A percentile compares a stretch with the other conserved stretches of the same genome.
Conservation (phyloP, 352 stramenopile genomes). For the Lagenidium sp. region DNA sequence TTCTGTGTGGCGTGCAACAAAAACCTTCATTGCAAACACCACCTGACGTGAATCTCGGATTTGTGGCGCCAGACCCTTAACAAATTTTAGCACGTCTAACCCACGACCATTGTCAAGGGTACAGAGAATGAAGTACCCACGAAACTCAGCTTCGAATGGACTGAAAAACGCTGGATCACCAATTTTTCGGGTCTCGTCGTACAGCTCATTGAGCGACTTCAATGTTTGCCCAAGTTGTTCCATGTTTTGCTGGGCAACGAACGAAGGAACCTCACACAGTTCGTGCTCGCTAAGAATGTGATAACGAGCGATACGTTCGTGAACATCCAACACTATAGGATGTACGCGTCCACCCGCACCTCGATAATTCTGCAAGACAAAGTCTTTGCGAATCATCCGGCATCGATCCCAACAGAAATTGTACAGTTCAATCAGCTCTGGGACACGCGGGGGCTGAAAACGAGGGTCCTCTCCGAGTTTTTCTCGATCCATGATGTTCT, state of each 20-base stretch:
- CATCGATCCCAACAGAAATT: constrained; percentile 96
- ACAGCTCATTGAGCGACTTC: constrained; percentile 83
- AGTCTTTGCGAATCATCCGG: constrained; percentile 95
- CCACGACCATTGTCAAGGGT: constrained; percentile 78
- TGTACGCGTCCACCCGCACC: constrained; percentile 88
- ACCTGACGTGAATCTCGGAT: constrained; percentile 65
- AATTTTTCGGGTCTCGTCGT: constrained; percentile 73
- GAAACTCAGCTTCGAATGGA: constrained; percentile 80
- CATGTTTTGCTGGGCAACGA: constrained; percentile 87
- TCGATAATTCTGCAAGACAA: constrained; percentile 95
- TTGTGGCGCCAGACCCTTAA: constrained; percentile 50
- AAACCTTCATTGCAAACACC: constrained; percentile 83
- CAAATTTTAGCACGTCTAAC: constrained; percentile 81
- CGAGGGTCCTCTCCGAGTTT: constrained; percentile 47
- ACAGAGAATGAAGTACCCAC: constrained; percentile 82
- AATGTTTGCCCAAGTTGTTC: constrained; percentile 84
- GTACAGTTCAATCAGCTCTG: constrained; percentile 89
- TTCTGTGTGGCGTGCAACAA: constrained; percentile 76
- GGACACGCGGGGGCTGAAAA: constrained; percentile 54
- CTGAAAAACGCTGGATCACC: constrained; percentile 47
- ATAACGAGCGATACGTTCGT: constrained; percentile 94
- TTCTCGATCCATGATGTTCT: constrained; percentile 81
- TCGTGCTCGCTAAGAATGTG: constrained; percentile 94
- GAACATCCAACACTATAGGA: constrained; percentile 87
- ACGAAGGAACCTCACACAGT: constrained; percentile 74